A percentile compares a stretch with the other conserved stretches of the same genome.
Evolutionary conservation across 805 yeast genomes (phyloP).

Genomic region (Teunomyces stri): DNA sequence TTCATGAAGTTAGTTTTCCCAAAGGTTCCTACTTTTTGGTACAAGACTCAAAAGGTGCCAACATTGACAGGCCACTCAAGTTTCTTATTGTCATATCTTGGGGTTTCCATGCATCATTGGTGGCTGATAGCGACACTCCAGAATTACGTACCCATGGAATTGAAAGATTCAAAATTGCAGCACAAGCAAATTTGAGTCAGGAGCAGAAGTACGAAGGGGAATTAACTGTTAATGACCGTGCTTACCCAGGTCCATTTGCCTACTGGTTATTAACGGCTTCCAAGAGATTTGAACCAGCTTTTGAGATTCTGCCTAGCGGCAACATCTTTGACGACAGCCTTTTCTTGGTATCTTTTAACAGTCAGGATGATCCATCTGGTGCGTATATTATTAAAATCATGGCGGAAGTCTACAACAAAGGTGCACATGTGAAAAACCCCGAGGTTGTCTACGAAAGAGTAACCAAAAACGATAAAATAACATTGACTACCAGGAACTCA

Average conservation of each 20-base stretch:
- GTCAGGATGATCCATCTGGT: slow-evolving; percentile 21
- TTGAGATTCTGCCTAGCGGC: slow-evolving; percentile 62
- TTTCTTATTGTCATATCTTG: slow-evolving; percentile 72
- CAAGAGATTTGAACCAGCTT: slow-evolving; percentile 56
- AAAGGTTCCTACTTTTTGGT: slow-evolving; percentile 20
- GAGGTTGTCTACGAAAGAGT: slow-evolving; percentile 47
- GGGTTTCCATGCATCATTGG: slow-evolving; percentile 84
- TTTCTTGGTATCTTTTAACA: slow-evolving; percentile 47
- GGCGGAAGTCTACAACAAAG: slow-evolving; percentile 54
- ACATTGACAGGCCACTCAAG: slow-evolving; percentile 18
- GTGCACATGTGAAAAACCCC: slow-evolving; percentile 49
- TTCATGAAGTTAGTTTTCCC: slow-evolving; percentile 47
- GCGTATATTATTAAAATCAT: slow-evolving; percentile 51
- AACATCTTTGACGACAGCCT: slow-evolving; percentile 40
- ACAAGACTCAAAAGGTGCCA: slow-evolving; percentile 16
- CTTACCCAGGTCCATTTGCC: slow-evolving; percentile 44
- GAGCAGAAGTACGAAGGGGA: slow-evolving; percentile 54
- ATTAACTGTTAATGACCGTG: slow-evolving; percentile 15
- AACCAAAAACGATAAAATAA: slow-evolving; percentile 23
- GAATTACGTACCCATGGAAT: slow-evolving; percentile 63
- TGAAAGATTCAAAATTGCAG: slow-evolving; percentile 71
- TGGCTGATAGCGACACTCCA: slow-evolving; percentile 73
- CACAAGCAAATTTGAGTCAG: slow-evolving; percentile 46
- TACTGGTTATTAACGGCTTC: slow-evolving; percentile 61
- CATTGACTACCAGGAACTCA: slow-evolving; percentile 13